Conservation (phyloP, 306 rosid species). For the Malus asiatica region DNA sequence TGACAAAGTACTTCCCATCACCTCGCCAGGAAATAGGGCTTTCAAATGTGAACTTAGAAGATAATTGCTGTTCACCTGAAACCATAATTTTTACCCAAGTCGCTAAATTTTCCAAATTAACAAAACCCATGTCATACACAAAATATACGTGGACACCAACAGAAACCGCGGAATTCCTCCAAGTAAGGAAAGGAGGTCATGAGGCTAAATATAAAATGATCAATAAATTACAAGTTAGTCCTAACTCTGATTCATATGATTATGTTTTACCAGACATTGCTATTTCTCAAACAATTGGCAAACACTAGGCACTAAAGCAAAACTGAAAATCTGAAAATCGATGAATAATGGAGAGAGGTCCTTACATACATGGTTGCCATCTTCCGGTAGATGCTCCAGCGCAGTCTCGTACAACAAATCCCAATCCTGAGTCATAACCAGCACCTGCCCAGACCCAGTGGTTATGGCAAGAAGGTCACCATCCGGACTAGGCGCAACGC, state of each 20-base stretch:
- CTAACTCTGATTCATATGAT: not conserved
- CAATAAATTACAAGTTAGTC: not conserved
- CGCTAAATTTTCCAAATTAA: constrained; percentile 1
- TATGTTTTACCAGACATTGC: not conserved
- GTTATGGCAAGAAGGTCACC: constrained; percentile 65
- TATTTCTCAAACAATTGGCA: not conserved
- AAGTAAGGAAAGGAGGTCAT: not conserved
- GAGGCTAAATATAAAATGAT: not conserved
- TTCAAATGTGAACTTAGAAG: constrained; percentile 5
- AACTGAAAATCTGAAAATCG: not conserved
- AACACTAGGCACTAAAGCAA: not conserved
- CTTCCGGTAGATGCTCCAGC: constrained; percentile 42
- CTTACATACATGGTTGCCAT: constrained; percentile 59
- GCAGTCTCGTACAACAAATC: constrained; percentile 70
- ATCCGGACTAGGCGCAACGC: constrained; percentile 82
- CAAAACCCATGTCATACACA: not conserved
- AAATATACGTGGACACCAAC: not conserved
- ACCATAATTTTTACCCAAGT: constrained; percentile 7
- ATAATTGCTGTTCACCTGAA: constrained; percentile 50
- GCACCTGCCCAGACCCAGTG: constrained; percentile 57
- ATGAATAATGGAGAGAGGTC: constrained; percentile 23
- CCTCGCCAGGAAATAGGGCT: constrained; percentile 80
- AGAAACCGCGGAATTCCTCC: not conserved
- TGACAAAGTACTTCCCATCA: constrained; percentile 84
- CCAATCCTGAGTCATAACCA: constrained; percentile 92